Evolutionary conservation across 2,329 filamentous ascomycete species (phyloP).

Genomic region (Cladosporium sp.): DNA sequence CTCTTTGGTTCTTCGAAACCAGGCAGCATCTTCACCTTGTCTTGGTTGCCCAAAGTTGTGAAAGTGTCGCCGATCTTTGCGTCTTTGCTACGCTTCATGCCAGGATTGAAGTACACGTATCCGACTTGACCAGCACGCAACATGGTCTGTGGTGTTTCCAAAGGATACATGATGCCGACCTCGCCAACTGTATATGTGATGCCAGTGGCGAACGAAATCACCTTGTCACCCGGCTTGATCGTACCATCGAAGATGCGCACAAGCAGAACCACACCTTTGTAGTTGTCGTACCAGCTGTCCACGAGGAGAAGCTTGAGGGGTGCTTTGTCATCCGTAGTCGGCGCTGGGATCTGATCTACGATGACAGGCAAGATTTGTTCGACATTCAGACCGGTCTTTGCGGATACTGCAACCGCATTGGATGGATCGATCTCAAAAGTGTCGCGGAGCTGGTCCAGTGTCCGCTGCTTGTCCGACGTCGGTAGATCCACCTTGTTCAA

Average conservation of each 20-base stretch:
- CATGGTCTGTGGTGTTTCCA: slow-evolving; percentile 75
- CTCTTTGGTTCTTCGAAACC: slow-evolving; percentile 97
- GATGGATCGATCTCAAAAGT: slow-evolving; percentile 85
- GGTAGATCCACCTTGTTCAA: slow-evolving; percentile 96
- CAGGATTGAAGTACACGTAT: slow-evolving; percentile 95
- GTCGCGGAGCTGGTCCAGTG: slow-evolving; percentile 79
- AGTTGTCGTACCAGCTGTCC: slow-evolving; percentile 98
- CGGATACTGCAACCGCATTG: slow-evolving; percentile 76
- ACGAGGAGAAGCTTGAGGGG: slow-evolving; percentile 84
- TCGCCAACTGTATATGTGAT: slow-evolving; percentile 92
- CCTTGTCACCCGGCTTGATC: slow-evolving; percentile 76
- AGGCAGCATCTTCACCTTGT: slow-evolving; percentile 74
- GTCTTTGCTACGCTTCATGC: slow-evolving; percentile 95
- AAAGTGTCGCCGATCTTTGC: slow-evolving; percentile 96
- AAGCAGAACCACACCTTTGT: slow-evolving; percentile 87
- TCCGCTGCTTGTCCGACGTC: slow-evolving; percentile 81
- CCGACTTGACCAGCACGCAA: slow-evolving; percentile 92
- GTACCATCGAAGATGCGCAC: slow-evolving; percentile 89
- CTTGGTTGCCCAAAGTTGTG: slow-evolving; percentile 76
- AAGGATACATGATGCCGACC: slow-evolving; percentile 93
- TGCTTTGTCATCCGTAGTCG: slow-evolving; percentile 69
- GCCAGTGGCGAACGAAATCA: slow-evolving; percentile 86
- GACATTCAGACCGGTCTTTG: slow-evolving; percentile 91
- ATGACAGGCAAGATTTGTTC: slow-evolving; percentile 79
- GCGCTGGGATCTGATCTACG: slow-evolving; percentile 79